phyloP scores from a whole-genome alignment of 768 basidiomycete genomes.

The Vishniacozyma victoriae region DNA sequence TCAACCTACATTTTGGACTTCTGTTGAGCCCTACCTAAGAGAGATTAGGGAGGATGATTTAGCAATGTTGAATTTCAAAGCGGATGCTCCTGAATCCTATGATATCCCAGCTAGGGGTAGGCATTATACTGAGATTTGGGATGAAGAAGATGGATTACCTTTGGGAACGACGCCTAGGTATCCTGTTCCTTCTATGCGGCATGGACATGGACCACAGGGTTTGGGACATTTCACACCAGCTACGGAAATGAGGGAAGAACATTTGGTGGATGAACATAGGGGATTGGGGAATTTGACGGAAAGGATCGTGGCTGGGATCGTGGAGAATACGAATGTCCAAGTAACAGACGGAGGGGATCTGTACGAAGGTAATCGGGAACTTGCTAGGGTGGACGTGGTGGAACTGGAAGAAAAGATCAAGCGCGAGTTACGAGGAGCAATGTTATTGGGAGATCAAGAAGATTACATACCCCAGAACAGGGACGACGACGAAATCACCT shows the following conservation, averaged over 20 bases:
- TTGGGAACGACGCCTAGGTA: constrained; percentile 33
- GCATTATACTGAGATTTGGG: constrained; percentile 89
- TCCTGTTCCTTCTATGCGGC: constrained; percentile 29
- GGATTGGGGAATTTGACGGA: constrained; percentile 86
- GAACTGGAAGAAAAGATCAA: constrained; percentile 49
- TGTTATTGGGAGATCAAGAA: constrained; percentile 51
- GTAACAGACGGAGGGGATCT: too few species aligned
- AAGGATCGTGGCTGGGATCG: constrained; percentile 50
- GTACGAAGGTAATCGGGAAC: constrained; percentile 69
- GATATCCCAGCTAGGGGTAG: constrained; percentile 77
- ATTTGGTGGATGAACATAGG: constrained; percentile 64
- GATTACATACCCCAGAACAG: constrained; percentile 53
- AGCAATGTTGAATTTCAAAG: constrained; percentile 82
- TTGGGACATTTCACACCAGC: constrained; percentile 29
- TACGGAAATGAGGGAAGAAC: constrained; percentile 66
- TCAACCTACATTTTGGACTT: constrained; percentile 69
- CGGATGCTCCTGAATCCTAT: constrained; percentile 82
- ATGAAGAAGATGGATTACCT: constrained; percentile 65
- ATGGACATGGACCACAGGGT: constrained; percentile 2
- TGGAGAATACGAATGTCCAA: constrained; percentile 33
- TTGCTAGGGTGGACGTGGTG: constrained; percentile 59
- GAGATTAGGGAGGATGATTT: constrained; percentile 90
- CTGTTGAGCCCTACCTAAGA: constrained; percentile 83
- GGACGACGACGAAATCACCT: constrained; percentile 82
- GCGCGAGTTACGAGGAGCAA: constrained; percentile 48